Percentiles rank a stretch among this genome's conserved stretches.
Conservation (phyloP, 1,284 basidiomycete genomes). For the Phylloboletellus chloephorus region DNA sequence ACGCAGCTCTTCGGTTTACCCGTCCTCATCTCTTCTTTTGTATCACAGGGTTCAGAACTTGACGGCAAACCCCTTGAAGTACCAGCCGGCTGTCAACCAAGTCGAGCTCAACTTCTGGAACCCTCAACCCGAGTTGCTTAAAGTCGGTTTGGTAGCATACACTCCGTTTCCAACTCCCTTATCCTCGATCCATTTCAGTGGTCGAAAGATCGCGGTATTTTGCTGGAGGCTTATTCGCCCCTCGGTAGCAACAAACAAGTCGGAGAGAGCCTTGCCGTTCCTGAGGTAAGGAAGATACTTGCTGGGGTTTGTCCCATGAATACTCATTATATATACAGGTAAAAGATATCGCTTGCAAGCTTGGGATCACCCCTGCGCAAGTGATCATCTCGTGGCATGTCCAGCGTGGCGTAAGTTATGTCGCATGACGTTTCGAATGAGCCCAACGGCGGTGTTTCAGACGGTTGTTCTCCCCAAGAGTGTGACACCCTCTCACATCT, state of each 20-base stretch:
- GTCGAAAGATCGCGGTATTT: conserved; percentile 57
- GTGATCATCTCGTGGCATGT: conserved; percentile 77
- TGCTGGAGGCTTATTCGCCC: conserved; percentile 77
- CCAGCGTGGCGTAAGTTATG: conserved; percentile 62
- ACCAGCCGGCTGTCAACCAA: conserved; percentile 75
- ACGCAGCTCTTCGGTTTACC: background rate
- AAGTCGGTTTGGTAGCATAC: conserved; percentile 36
- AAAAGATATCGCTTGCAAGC: conserved; percentile 54
- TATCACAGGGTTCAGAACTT: conserved; percentile 50
- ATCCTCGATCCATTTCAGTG: conserved; percentile 36
- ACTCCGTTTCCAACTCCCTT: background rate
- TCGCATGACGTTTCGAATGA: background rate
- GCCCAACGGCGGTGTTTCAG: conserved; percentile 30
- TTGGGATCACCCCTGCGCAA: conserved; percentile 73
- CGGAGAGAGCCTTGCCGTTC: conserved; percentile 47
- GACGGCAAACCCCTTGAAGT: conserved; percentile 65
- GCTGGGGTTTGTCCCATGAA: background rate
- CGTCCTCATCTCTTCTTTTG: background rate
- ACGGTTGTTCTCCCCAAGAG: conserved; percentile 75
- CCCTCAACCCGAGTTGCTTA: conserved; percentile 76
- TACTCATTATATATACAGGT: conserved; percentile 32
- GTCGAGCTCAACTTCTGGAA: conserved; percentile 81
- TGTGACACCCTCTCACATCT: conserved; percentile 66
- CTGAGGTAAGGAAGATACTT: conserved; percentile 36
- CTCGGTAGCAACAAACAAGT: conserved; percentile 64